Percentiles rank a stretch among this genome's conserved stretches.
Conservation (phyloP, 441 rosid species). For the Erodium texanum region DNA sequence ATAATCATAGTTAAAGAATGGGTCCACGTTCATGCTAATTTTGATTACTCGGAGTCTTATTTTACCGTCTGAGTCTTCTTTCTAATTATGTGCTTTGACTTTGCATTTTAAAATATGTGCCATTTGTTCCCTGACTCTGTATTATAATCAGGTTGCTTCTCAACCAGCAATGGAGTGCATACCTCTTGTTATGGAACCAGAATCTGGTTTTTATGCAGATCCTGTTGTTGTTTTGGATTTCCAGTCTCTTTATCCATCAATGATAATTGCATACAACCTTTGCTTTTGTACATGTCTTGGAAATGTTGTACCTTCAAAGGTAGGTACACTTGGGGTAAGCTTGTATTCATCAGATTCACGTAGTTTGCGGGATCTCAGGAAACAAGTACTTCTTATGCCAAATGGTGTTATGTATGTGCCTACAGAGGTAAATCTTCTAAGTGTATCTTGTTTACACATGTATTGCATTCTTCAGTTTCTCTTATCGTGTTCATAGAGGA, state of each 20-base stretch:
- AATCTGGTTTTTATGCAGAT: slow-evolving; percentile 86
- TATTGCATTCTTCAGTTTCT: slow-evolving; percentile 6
- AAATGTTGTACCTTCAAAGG: slow-evolving; percentile 54
- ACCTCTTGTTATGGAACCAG: slow-evolving; percentile 99
- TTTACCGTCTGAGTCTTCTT: too few relatives aligned
- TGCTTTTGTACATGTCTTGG: slow-evolving; percentile 97
- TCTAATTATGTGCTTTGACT: too few relatives aligned
- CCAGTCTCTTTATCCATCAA: slow-evolving; percentile 98
- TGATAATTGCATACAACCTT: slow-evolving; percentile 94
- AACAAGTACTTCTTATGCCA: slow-evolving; percentile 61
- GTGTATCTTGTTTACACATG: background rate
- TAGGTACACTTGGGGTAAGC: slow-evolving; percentile 69
- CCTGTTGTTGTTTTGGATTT: slow-evolving; percentile 97
- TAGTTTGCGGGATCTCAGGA: slow-evolving; percentile 46
- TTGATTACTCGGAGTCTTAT: too few relatives aligned
- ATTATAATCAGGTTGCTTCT: slow-evolving; percentile 71
- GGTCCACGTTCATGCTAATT: too few relatives aligned
- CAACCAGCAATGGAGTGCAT: slow-evolving; percentile 99
- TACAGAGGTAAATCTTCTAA: slow-evolving; percentile 49
- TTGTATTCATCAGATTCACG: slow-evolving; percentile 54
- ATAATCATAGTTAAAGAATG: too few relatives aligned
- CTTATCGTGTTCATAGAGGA: background rate
- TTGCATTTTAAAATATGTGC: slow-evolving; percentile 12
- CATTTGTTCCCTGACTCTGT: slow-evolving; percentile 10
- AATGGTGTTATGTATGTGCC: slow-evolving; percentile 78